A percentile compares a stretch with the other conserved stretches of the same genome.
Conservation (phyloP, 805 yeast genomes). For the Candida xyloterini region DNA sequence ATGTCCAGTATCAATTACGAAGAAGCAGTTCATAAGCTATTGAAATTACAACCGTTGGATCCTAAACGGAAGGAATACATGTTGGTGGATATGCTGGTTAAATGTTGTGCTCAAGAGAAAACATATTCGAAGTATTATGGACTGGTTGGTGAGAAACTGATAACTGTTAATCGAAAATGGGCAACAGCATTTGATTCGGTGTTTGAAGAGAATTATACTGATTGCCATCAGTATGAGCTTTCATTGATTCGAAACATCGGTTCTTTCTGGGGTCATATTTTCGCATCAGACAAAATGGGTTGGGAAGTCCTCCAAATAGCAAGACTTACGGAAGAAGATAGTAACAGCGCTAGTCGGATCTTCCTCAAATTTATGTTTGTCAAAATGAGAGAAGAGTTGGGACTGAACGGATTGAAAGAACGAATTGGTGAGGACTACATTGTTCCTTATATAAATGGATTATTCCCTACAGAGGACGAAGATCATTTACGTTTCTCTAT, state of each 20-base stretch:
- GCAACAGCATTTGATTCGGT: slow-evolving; percentile 44
- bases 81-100: slow-evolving; percentile 69
- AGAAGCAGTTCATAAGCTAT: slow-evolving; percentile 86
- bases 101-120: slow-evolving; percentile 81
- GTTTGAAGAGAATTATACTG: slow-evolving; percentile 55
- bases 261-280: slow-evolving; percentile 79
- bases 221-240: slow-evolving; percentile 66
- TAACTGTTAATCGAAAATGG: slow-evolving; percentile 56
- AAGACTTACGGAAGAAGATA: slow-evolving; percentile 62
- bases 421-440: slow-evolving; percentile 53
- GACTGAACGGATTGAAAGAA: slow-evolving; percentile 47
- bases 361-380: slow-evolving; percentile 77
- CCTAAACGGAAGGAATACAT: slow-evolving; percentile 43
- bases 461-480: slow-evolving; percentile 59
- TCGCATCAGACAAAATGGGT: slow-evolving; percentile 66
- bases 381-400: slow-evolving; percentile 75
- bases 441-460: slow-evolving; percentile 46
- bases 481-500: slow-evolving; percentile 71
- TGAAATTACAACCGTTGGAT: slow-evolving; percentile 45
- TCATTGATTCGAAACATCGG: slow-evolving; percentile 76
- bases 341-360: slow-evolving; percentile 80
- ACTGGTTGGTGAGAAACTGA: slow-evolving; percentile 64
- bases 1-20: slow-evolving; percentile 90
- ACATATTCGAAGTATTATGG: slow-evolving; percentile 87
- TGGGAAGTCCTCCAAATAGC: slow-evolving; percentile 59